Evolutionary conservation across 106 monocot species (phyloP), one percentile per base, ranked within the genome.

Genomic region (Dendrobium nobile): DNA sequence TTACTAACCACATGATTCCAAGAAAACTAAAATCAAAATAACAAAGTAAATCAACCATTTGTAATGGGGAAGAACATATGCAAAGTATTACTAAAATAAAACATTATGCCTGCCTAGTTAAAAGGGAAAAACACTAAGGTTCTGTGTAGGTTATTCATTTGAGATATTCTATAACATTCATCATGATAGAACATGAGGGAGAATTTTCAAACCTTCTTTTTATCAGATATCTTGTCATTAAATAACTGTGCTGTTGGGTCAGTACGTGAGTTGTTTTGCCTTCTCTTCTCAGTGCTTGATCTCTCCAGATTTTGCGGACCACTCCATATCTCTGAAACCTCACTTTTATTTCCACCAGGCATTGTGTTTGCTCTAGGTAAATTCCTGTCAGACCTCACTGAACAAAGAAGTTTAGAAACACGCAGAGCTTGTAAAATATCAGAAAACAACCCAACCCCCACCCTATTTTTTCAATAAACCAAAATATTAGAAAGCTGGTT

Each of bases 151-250:
- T 41, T 74, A 42, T 7, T 43, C 17, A 74, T 43, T 74, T 42
- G 28, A 74, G 40, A 43, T 74, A 70, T 15, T 28, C 42, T 42
- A 44, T 74, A 20, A 44, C n/a, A 74, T 43, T 74, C 42, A 20
- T 43, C n/a, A 43, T 42, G n/a, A 74, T 42, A 74, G 43, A 28
- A 47, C 2, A 26, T 4, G 20, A 47, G 43, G 18, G 45, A 47
- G 61, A 37, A 47, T 31, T 19, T 77, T 20, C 78, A 67, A 73
- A 98, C 97, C 94, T 98, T 98, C 75, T 91, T 89, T 83, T 84
- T 91, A 28, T 80, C 85, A 77, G 97, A 85, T 73, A 98, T 87
- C 55, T 92, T 92, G 24, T 87, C 89, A 87, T 88, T 88, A 72
- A 98, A 92, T 79, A 98, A 85, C 73, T 89, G 86, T 28, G 81